These are phyloP conservation scores for Arthromyces matolae DNA, from an alignment of 768 basidiomycete genomes.

Conservation along the genomic window DNA sequence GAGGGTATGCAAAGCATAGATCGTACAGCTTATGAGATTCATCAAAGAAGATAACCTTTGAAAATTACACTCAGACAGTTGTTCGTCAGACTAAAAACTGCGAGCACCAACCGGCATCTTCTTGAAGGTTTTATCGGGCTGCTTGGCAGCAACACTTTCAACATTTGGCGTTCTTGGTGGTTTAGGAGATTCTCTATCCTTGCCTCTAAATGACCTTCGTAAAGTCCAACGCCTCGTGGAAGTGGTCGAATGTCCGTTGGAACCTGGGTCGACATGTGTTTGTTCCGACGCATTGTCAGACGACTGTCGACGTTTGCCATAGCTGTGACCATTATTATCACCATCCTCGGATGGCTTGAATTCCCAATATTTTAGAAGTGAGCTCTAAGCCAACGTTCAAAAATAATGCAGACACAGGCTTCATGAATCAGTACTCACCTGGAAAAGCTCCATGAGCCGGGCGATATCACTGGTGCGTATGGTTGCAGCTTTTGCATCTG, in stretches of 20 bases:
- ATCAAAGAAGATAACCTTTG: constrained; percentile 68
- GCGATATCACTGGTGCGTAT: constrained; percentile 79
- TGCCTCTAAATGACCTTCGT: constrained; percentile 25
- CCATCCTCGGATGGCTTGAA: constrained; percentile 46
- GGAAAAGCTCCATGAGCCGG: constrained; percentile 81
- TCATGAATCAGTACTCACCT: constrained; percentile 36
- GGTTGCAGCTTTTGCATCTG: constrained; percentile 38
- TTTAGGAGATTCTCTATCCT: constrained; percentile 23
- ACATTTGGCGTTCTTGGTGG: constrained; percentile 16
- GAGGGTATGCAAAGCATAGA: neutral
- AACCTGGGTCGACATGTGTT: constrained; percentile 36
- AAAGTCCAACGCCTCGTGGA: constrained; percentile 32
- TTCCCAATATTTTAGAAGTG: constrained; percentile 69
- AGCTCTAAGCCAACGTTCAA: constrained; percentile 34
- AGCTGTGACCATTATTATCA: constrained; percentile 11
- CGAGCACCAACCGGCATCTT: constrained; percentile 32
- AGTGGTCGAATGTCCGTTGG: constrained; percentile 16
- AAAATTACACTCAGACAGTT: neutral
- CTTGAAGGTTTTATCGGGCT: constrained; percentile 43
- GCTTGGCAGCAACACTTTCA: constrained; percentile 30
- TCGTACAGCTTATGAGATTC: constrained; percentile 80
- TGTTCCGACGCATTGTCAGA: constrained; percentile 35
- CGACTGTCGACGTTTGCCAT: constrained; percentile 26
- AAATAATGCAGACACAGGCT: too few species aligned
- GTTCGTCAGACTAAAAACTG: neutral